phyloP scores from a whole-genome alignment of 768 basidiomycete species.

The Collybia sordida region DNA sequence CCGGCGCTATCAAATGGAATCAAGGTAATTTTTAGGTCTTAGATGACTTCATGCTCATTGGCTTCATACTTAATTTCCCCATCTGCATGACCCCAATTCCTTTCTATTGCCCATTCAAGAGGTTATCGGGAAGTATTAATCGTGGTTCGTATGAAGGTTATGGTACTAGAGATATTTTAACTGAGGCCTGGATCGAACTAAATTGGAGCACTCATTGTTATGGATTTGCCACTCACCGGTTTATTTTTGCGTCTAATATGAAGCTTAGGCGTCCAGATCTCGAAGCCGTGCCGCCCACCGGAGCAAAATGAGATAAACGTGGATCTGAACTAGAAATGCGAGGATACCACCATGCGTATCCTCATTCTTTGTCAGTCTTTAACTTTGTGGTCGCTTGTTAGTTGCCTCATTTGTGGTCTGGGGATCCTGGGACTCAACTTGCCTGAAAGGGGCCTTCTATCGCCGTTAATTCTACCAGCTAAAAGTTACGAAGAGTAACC shows the following conservation, averaged over 20 bases:
- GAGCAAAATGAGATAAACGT: neutral
- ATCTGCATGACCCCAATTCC: too few species aligned
- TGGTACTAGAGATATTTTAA: too few species aligned
- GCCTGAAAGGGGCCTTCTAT: slow-evolving; percentile 3
- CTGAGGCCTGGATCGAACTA: too few species aligned
- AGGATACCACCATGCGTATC: slow-evolving; percentile 1
- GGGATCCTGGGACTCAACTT: neutral
- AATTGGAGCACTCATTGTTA: too few species aligned
- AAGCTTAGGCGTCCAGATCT: neutral
- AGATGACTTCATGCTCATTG: too few species aligned
- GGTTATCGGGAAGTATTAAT: too few species aligned
- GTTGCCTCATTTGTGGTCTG: neutral
- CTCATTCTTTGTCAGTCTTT: neutral
- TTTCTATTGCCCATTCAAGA: too few species aligned
- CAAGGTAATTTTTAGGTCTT: neutral
- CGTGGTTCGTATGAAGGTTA: too few species aligned
- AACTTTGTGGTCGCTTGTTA: slow-evolving; percentile 1
- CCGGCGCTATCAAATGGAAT: neutral
- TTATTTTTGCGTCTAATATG: neutral
- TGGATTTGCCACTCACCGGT: neutral
- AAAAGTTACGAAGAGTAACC: slow-evolving; percentile 6
- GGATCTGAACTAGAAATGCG: slow-evolving; percentile 9
- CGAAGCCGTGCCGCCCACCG: neutral
- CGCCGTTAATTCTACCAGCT: slow-evolving; percentile 1
- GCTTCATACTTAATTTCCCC: too few species aligned